phyloP scores from a whole-genome alignment of 2,329 filamentous ascomycete species.

The Fusarium sublunatum region DNA sequence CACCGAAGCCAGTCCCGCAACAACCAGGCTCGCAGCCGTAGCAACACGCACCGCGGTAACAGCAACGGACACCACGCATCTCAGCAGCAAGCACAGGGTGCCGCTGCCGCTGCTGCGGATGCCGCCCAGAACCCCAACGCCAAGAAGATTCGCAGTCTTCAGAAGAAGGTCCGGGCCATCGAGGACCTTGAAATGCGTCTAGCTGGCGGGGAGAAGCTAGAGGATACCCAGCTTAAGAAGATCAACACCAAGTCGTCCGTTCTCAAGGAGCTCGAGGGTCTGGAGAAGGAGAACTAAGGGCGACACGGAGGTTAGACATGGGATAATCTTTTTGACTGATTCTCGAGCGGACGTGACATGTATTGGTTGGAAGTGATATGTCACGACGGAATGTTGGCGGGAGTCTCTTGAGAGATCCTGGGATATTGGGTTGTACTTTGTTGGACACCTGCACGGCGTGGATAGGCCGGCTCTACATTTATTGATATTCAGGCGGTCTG shows the following conservation, averaged over 20 bases:
- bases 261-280: conserved; percentile 79
- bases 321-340: conserved; percentile 9
- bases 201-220: conserved; percentile 93
- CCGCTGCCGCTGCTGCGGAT: conserved; percentile 60
- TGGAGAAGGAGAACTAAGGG: conserved; percentile 54
- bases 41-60: conserved; percentile 59
- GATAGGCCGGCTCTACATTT: conserved; percentile 29
- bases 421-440: conserved; percentile 26
- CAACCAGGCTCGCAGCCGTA: conserved; percentile 62
- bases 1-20: conserved; percentile 67
- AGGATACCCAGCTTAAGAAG: conserved; percentile 99
- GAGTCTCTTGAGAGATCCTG: conserved; percentile 10
- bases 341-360: conserved; percentile 15
- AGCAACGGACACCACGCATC: conserved; percentile 43
- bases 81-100: conserved; percentile 47
- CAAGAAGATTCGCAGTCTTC: conserved; percentile 91
- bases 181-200: conserved; percentile 98
- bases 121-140: conserved; percentile 76
- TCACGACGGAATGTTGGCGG: conserved; percentile 25
- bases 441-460: conserved; percentile 37
- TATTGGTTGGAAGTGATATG: conserved; percentile 20
- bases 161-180: conserved; percentile 98
- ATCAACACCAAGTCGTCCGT: conserved; percentile 89
- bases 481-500: conserved; percentile 16
- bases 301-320: not conserved